Evolutionary conservation across 1,284 basidiomycete genomes (phyloP).

Genomic region (Sanguinoderma infundibulare): DNA sequence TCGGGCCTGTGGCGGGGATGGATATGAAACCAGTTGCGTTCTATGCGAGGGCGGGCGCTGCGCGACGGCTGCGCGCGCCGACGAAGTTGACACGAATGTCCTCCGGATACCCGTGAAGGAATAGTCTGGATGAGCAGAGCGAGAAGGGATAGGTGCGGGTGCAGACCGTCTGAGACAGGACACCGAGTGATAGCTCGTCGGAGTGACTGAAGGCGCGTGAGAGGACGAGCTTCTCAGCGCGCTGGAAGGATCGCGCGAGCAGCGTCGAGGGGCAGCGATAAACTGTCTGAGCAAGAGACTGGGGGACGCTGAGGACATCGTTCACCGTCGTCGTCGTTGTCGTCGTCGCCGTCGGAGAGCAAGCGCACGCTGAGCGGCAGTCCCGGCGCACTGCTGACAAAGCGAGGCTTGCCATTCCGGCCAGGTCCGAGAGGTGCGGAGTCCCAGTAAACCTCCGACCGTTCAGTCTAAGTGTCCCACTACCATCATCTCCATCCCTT

Average conservation of each 20-base stretch:
- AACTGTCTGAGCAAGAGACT: slow-evolving; percentile 7
- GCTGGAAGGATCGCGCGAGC: neutral
- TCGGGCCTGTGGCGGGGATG: slow-evolving; percentile 21
- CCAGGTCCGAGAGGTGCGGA: too few relatives aligned
- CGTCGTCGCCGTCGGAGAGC: neutral
- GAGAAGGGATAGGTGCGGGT: neutral
- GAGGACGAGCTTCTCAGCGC: neutral
- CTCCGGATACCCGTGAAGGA: slow-evolving; percentile 1
- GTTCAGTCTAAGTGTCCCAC: too few relatives aligned
- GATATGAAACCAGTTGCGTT: slow-evolving; percentile 28
- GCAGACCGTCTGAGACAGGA: neutral
- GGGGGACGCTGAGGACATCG: slow-evolving; percentile 16
- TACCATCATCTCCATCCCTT: too few relatives aligned
- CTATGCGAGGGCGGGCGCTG: slow-evolving; percentile 26
- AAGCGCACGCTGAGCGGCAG: neutral
- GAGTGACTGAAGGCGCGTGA: neutral
- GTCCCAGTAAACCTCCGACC: too few relatives aligned
- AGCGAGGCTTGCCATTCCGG: too few relatives aligned
- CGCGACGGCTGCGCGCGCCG: slow-evolving; percentile 24
- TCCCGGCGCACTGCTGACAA: too few relatives aligned
- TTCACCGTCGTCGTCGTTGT: neutral
- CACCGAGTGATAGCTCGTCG: neutral
- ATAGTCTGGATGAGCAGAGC: neutral
- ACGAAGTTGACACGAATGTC: slow-evolving; percentile 24
- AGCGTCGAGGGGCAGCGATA: slow-evolving; percentile 8